Evolutionary conservation across 2,329 filamentous ascomycete genomes (phyloP), one percentile per base, ranked within the genome.

Genomic region (Fusarium aywerte): DNA sequence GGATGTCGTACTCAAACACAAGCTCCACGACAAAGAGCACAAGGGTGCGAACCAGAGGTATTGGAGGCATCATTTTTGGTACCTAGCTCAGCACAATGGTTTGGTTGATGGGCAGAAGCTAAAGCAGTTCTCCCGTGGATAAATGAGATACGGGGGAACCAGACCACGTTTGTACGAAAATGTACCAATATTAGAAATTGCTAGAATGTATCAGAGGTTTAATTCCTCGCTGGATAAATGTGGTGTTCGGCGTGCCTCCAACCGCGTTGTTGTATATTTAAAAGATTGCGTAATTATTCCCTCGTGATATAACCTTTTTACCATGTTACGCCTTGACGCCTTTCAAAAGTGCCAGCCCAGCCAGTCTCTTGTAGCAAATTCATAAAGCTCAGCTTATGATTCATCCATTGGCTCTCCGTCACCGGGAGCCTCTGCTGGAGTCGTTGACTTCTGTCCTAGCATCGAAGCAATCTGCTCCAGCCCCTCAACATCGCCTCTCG

Each of bases 401-500:
- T 75, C 73, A 31, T 77, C 75, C 75, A 77, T 76, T 21, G 68
- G 53, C 7, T 76, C 74, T 9, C 60, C 65, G 4, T 45, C 59
- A 4, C 27, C 57, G 16, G 49, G 31, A 18, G 20, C 33, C 36
- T 48, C 44, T 2, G 23, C 36, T 52, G 21, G 29, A 3, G 36
- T 49, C n/a, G 43, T 25, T 18, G 47, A 40, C 32, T 55, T 60
- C 18, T 62, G 60, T 43, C 79, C 82, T 27, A 89, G 73, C 48
- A 85, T 71, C 5, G 77, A 75, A 23, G 83, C 82, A 4, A 87
- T 77, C 52, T 74, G 79, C 73, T 89, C 87, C 63, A 89, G 64
- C 9, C 83, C 83, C 63, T 87, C 85, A 2, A 89, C 86, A 73
- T 90, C 87, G 3, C 79, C 83, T 44, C 79, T 79, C 3, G 76